A percentile compares a stretch with the other conserved stretches of the same genome.
phyloP scores from a whole-genome alignment of 768 basidiomycete genomes.

The Steccherinum ochraceum region DNA sequence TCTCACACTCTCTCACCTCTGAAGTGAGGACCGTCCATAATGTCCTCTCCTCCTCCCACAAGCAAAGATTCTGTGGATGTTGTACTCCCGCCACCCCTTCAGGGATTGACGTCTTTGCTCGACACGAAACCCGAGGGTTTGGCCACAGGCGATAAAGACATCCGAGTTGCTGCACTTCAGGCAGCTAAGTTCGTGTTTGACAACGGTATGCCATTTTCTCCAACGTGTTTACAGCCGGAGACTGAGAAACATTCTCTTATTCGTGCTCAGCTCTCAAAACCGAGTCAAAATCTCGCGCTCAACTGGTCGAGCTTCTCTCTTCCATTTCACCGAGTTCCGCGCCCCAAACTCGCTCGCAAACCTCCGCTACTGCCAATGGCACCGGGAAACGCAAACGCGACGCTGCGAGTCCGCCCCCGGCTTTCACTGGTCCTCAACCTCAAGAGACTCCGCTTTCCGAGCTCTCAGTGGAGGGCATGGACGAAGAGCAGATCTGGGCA shows the following conservation, averaged over 20 bases:
- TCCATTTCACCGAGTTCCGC: constrained; percentile 63
- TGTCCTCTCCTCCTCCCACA: no score
- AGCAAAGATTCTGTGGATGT: no score
- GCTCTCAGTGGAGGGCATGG: constrained; percentile 75
- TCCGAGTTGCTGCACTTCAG: constrained; percentile 51
- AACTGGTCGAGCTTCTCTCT: constrained; percentile 58
- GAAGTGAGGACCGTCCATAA: no score
- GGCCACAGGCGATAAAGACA: constrained; percentile 44
- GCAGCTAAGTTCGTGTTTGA: constrained; percentile 78
- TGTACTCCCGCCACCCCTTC: not conserved
- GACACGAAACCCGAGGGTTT: constrained; percentile 50
- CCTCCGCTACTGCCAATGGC: constrained; percentile 34
- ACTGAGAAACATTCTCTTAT: not conserved
- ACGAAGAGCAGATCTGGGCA: constrained; percentile 86
- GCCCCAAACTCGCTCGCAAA: constrained; percentile 70
- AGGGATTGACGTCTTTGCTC: constrained; percentile 43
- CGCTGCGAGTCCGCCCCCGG: constrained; percentile 27
- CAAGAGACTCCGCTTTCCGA: constrained; percentile 66
- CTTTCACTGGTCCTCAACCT: constrained; percentile 30
- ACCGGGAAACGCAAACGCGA: constrained; percentile 42
- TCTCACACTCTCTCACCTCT: not conserved
- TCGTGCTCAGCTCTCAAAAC: constrained; percentile 50
- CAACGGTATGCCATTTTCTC: constrained; percentile 43
- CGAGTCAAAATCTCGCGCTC: constrained; percentile 57
- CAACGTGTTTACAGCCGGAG: not conserved